These are phyloP conservation scores for Mortierella sp. DNA, from an alignment of 371 early-diverging fungal genomes.

Conservation along the genomic window DNA sequence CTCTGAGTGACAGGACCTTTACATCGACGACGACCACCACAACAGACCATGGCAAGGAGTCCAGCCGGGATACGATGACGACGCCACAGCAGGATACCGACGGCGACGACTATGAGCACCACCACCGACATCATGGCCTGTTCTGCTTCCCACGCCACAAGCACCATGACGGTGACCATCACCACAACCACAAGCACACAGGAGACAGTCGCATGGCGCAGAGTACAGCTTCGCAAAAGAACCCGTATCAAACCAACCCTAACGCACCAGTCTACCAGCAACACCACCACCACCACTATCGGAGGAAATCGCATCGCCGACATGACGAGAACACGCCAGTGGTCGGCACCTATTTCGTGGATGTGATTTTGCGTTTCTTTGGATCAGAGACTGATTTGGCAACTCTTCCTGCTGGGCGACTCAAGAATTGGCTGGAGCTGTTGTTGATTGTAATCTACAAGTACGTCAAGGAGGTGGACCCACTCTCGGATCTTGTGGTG, in stretches of 20 bases:
- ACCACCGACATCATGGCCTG: constrained; percentile 1
- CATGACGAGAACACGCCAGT: constrained; percentile 42
- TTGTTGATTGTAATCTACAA: constrained; percentile 72
- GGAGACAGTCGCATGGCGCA: constrained; percentile 1
- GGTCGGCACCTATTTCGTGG: constrained; percentile 56
- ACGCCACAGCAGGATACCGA: not conserved
- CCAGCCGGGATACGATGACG: constrained; percentile 7
- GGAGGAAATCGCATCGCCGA: constrained; percentile 24
- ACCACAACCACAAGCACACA: not conserved
- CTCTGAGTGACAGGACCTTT: constrained; percentile 22
- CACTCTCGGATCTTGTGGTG: constrained; percentile 48
- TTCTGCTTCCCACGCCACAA: constrained; percentile 34
- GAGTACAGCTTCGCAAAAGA: constrained; percentile 19
- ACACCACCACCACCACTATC: constrained; percentile 45
- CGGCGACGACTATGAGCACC: not conserved
- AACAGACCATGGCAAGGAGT: constrained; percentile 15
- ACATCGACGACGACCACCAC: constrained; percentile 18
- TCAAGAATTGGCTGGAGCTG: constrained; percentile 72
- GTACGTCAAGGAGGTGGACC: constrained; percentile 55
- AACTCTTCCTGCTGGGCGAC: constrained; percentile 29
- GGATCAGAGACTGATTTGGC: constrained; percentile 53
- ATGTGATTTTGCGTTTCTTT: constrained; percentile 58
- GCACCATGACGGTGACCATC: constrained; percentile 18
- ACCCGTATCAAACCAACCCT: constrained; percentile 1
- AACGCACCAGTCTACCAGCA: constrained; percentile 27